Percentiles rank a stretch among this genome's conserved stretches.
Evolutionary conservation across 345 rosid species (phyloP).

Genomic region (Eucalyptus pauciflora): DNA sequence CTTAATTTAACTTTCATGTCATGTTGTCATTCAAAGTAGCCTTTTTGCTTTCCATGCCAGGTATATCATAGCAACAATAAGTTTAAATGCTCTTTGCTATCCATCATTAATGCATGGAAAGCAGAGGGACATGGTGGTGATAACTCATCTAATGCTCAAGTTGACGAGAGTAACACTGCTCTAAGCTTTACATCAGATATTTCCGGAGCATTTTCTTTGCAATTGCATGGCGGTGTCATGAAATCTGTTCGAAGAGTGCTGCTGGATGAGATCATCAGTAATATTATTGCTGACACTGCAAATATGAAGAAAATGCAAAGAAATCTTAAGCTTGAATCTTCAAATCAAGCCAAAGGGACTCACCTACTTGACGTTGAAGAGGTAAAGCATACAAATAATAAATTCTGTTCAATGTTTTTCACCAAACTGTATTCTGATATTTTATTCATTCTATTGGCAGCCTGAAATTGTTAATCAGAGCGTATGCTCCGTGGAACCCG

Average conservation of each 20-base stretch:
- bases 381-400: neutral
- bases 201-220: slow-evolving; percentile 62
- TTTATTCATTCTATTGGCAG: slow-evolving; percentile 22
- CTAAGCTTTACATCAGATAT: slow-evolving; percentile 34
- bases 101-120: slow-evolving; percentile 44
- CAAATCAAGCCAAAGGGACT: slow-evolving; percentile 17
- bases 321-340: slow-evolving; percentile 21
- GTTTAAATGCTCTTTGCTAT: slow-evolving; percentile 38
- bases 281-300: slow-evolving; percentile 40
- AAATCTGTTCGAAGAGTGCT: slow-evolving; percentile 71
- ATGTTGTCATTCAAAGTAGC: neutral
- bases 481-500: neutral
- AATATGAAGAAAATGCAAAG: slow-evolving; percentile 33
- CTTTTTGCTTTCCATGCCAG: slow-evolving; percentile 22
- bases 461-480: slow-evolving; percentile 19
- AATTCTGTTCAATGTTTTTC: neutral
- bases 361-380: slow-evolving; percentile 16
- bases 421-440: neutral
- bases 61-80: slow-evolving; percentile 52
- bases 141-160: slow-evolving; percentile 4
- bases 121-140: slow-evolving; percentile 6
- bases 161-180: slow-evolving; percentile 12
- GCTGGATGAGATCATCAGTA: slow-evolving; percentile 75
- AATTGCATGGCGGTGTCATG: slow-evolving; percentile 73
- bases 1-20: neutral